Base-by-base conservation (phyloP, 495 filamentous ascomycete species). In the Aspergillus ostianus region DNA sequence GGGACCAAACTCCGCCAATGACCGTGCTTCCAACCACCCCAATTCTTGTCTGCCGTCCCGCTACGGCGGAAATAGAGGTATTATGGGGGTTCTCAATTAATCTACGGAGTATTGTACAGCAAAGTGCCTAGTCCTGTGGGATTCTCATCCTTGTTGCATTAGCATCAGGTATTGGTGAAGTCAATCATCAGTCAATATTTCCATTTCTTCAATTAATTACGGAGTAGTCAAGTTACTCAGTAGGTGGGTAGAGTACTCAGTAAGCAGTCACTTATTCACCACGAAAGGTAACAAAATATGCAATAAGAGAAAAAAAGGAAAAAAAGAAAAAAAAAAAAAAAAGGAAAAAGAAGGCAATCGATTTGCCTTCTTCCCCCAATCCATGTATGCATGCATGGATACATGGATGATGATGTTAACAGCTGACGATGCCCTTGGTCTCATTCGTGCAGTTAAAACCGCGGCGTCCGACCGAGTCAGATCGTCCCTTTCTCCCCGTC, bases 1-100 rank as follows among this genome's bases (percentile, higher is more conserved):
- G 19, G 32, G 13, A 20, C 19, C n/a, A 21, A 54, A 54, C 52
- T 46, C 52, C 52, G 36, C 32, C 52, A 54, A 54, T 54, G 32
- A 44, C 52, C 52, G 32, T 46, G 18, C n/a, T 20, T 12, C 30
- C 36, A 41, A 10, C 36, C 36, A 41, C 36, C 13, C n/a, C 13
- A 8, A 10, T 18, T 36, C 15, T 18, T 18, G 27, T 27, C 20
- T 26, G 29, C 29, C 19, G 30, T 29, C 8, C 13, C 9, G 6
- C 6, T 23, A 30, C 13, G 26, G 18, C 23, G 26, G 21, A 30
- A 8, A 17, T n/a, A 51, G 15, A 27, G 29, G 2, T 13, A n/a
- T n/a, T n/a, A n/a, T n/a, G n/a, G n/a, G n/a, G n/a, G n/a, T n/a
- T n/a, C n/a, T n/a, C n/a, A n/a, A n/a, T n/a, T n/a, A n/a, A n/a